Evolutionary conservation across 208 protist genomes (phyloP), one percentile per base, ranked within the genome.

Genomic region (Histomonas meleagridis): DNA sequence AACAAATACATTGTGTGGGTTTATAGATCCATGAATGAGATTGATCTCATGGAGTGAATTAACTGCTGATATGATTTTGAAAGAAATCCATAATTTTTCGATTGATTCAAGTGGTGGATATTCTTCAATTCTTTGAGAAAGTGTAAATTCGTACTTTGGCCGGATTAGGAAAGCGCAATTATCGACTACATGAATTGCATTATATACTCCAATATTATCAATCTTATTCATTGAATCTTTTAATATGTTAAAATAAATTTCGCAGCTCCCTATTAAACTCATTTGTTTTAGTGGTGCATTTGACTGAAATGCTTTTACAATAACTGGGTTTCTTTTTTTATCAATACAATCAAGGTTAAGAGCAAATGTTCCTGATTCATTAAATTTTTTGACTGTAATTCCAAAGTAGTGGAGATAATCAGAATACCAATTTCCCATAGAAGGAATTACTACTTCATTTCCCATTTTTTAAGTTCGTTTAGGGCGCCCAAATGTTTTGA

Each of bases 341-440:
- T 86, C 38, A 32, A 57, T 16, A 46, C 76, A 86, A 38, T 86
- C 76, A 38, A 86, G 38, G 14, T 40, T 86, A 43, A 86, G 14
- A 32, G 55, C 51, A 86, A 86, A 86, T 57, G 76, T 86, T 38
- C 76, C 35, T 55, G 76, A 86, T 51, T 86, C 76, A 18, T 57
- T 86, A 3, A 18, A 43, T n/a, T 32, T 46, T 32, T 86, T 86
- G 0, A 86, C 76, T n/a, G 0, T 57, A 28, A 86, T 86, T n/a
- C 55, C 55, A 40, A 86, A 55, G 9, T 43, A 23, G 0, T n/a
- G 23, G 18, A 86, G 76, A 35, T 40, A 18, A 10, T 86, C 76
- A 3, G 32, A 18, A 40, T 86, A 86, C 76, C 76, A 86, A 49
- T 86, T 48, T 51, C 40, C 76, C 21, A 51, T 26, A 0, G 76